Evolutionary conservation across 2,329 filamentous ascomycete species (phyloP).

Genomic region (Diaporthe destruens): DNA sequence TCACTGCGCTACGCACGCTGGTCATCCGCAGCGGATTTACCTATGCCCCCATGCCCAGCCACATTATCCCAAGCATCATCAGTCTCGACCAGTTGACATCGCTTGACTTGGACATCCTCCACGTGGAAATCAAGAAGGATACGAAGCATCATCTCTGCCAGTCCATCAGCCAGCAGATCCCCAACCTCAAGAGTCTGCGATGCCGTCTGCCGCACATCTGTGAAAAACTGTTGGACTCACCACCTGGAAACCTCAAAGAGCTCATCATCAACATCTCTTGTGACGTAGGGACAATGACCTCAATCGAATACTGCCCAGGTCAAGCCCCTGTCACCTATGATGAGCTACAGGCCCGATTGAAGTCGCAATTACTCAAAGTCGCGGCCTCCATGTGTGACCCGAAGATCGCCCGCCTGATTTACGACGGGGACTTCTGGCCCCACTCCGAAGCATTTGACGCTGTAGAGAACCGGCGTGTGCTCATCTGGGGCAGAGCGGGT

Average conservation of each 20-base stretch:
- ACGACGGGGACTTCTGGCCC: accelerated
- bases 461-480: not conserved
- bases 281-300: too few relatives aligned
- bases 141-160: not conserved
- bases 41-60: not conserved
- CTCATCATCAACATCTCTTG: not conserved
- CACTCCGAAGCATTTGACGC: not conserved
- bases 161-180: not conserved
- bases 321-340: too few relatives aligned
- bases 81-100: not conserved
- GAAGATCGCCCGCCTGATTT: not conserved
- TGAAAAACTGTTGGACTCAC: not conserved
- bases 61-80: not conserved
- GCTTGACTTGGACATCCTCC: not conserved
- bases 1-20: not conserved
- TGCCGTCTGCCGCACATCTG: not conserved
- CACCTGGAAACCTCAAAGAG: conserved; percentile 2
- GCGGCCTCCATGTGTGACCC: not conserved
- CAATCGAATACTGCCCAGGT: too few relatives aligned
- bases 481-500: not conserved
- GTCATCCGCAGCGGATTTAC: not conserved
- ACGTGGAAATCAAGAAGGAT: not conserved
- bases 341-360: not conserved
- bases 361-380: not conserved
- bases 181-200: conserved; percentile 2